Evolutionary conservation across 352 stramenopile species (phyloP).

Genomic region (Thalassiosira hispida): DNA sequence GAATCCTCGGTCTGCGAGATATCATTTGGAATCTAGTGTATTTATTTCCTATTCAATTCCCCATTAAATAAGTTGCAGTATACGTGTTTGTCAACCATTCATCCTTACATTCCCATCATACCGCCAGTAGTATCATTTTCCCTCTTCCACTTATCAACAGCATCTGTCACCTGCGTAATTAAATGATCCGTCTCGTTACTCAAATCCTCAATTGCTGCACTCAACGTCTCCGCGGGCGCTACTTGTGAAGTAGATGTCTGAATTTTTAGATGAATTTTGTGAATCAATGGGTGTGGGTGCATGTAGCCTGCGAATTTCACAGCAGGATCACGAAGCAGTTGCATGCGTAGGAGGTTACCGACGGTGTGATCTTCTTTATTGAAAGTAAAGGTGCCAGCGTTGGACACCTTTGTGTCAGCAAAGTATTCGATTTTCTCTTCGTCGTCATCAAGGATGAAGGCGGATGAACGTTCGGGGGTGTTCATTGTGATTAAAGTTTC

Average conservation of each 20-base stretch:
- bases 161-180: slow-evolving; percentile 75
- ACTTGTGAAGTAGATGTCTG: slow-evolving; percentile 83
- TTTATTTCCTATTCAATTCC: no score
- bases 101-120: slow-evolving; percentile 57
- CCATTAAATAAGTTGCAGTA: no score
- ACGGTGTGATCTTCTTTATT: slow-evolving; percentile 99
- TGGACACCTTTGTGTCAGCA: slow-evolving; percentile 96
- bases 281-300: slow-evolving; percentile 95
- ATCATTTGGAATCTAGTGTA: not conserved
- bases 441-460: slow-evolving; percentile 83
- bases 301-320: slow-evolving; percentile 90
- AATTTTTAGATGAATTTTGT: slow-evolving; percentile 95
- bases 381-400: slow-evolving; percentile 97
- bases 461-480: slow-evolving; percentile 75
- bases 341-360: slow-evolving; percentile 97
- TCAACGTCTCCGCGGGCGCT: slow-evolving; percentile 70
- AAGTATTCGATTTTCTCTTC: slow-evolving; percentile 93
- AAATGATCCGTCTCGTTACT: slow-evolving; percentile 83
- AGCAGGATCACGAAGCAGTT: slow-evolving; percentile 83
- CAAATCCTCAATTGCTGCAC: slow-evolving; percentile 83
- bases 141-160: slow-evolving; percentile 76
- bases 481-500: slow-evolving; percentile 69
- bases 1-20: not conserved
- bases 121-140: slow-evolving; percentile 65
- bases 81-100: no score